phyloP scores from a whole-genome alignment of 176 grass and related monocot species.

The Ananas comosus region DNA sequence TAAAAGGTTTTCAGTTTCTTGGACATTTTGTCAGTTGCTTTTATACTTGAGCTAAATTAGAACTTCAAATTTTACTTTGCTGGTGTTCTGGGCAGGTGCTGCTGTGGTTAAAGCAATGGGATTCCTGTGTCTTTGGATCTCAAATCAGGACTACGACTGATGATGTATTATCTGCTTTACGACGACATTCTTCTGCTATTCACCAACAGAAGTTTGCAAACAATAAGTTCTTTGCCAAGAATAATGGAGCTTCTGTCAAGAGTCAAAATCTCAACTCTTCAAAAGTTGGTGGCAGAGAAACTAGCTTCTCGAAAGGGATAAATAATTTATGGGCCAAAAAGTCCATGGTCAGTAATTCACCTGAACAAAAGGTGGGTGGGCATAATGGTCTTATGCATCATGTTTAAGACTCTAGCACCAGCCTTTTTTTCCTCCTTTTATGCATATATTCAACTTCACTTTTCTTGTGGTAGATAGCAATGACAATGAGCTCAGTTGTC shows the following conservation, averaged over 20 bases:
- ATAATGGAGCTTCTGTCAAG: slow-evolving; percentile 23
- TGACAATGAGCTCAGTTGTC: background rate
- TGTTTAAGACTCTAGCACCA: background rate
- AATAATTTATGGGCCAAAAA: slow-evolving; percentile 39
- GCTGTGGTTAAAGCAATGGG: slow-evolving; percentile 95
- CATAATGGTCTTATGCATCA: background rate
- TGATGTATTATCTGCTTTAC: slow-evolving; percentile 69
- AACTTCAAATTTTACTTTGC: slow-evolving; percentile 18
- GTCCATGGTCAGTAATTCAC: slow-evolving; percentile 30
- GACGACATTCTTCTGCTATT: slow-evolving; percentile 54
- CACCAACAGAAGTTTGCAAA: slow-evolving; percentile 41
- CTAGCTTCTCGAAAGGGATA: slow-evolving; percentile 22
- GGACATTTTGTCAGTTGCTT: background rate
- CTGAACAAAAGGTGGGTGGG: slow-evolving; percentile 66
- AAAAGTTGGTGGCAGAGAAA: slow-evolving; percentile 32
- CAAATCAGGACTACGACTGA: slow-evolving; percentile 65
- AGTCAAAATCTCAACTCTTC: slow-evolving; percentile 32
- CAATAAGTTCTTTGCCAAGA: slow-evolving; percentile 53
- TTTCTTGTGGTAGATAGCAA: background rate
- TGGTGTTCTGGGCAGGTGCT: slow-evolving; percentile 48
- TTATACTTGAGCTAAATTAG: background rate
- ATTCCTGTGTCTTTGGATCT: slow-evolving; percentile 87
- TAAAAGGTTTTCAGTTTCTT: background rate
- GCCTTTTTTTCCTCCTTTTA: background rate
- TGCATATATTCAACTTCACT: background rate